Evolutionary conservation across 2,329 filamentous ascomycete species (phyloP), one percentile per base, ranked within the genome.

Genomic region (Myriosclerotinia scirpicola): DNA sequence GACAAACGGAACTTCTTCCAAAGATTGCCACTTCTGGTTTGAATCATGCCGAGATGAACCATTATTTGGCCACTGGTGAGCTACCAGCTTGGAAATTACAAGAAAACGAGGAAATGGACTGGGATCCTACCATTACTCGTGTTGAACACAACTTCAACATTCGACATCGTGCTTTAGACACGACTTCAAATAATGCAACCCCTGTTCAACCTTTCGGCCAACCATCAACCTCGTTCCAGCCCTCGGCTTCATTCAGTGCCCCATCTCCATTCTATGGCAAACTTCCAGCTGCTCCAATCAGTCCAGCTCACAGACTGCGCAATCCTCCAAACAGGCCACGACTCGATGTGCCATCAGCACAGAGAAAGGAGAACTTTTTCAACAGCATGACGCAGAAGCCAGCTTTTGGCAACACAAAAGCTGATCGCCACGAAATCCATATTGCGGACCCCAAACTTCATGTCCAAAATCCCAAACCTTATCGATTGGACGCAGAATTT

Each of bases 221-320:
- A 50, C 42, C 48, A 3, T 17, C 55, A 46, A 30, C 64, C 5
- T 34, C 36, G 42, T 65, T 60, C 5, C 42, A 56, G 30, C 50
- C 38, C 5, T n/a, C 38, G 17, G 38, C 38, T 26, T 34, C 64
- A 26, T 65, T 61, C 8, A 53, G 53, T 2, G 53, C 70, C 36
- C 54, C 71, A 15, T 71, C 70, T 12, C 85, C 88, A 1, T 92
- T 93, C 74, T 89, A 87, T 81, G 90, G 87, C 77, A 87, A 84
- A 67, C 83, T 92, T 3, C 90, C 90, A 5, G 82, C 87, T 0
- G 88, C 89, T 1, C 90, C 90, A 17, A 85, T 83, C 17, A 84
- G 83, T n/a, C 87, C 88, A 30, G 87, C 88, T 2, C 84, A 87
- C 52, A 81, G 82, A 54, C 76, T 87, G 8, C 82, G 85, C 42